Evolutionary conservation across 2,329 filamentous ascomycete species (phyloP).

Genomic region (Diaporthe sp.): DNA sequence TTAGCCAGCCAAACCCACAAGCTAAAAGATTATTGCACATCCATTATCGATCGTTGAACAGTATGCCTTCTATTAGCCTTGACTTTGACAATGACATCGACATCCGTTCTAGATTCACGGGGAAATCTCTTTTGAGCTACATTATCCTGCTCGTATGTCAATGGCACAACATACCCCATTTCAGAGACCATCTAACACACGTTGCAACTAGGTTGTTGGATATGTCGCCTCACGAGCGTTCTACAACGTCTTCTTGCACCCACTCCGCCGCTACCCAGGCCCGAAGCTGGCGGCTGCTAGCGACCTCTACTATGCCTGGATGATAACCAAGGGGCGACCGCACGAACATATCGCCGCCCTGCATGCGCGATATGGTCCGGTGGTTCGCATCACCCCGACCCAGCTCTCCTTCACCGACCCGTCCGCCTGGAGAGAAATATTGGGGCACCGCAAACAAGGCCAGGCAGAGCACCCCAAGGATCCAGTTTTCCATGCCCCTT

Average conservation of each 20-base stretch:
- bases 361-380: background rate
- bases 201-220: background rate
- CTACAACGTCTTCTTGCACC: slow-evolving; percentile 33
- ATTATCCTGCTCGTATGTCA: background rate
- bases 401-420: slow-evolving; percentile 3
- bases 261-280: slow-evolving; percentile 29
- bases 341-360: background rate
- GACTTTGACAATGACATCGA: background rate
- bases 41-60: background rate
- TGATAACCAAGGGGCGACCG: background rate
- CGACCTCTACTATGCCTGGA: background rate
- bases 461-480: slow-evolving; percentile 6
- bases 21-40: too few species aligned
- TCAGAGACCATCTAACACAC: background rate
- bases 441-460: slow-evolving; percentile 15
- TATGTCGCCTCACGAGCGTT: background rate
- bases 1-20: background rate
- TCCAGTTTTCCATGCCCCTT: background rate
- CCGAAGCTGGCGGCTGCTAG: background rate
- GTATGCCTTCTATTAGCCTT: background rate
- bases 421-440: slow-evolving; percentile 18
- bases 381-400: slow-evolving; percentile 4
- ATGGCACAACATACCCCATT: background rate
- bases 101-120: background rate
- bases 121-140: background rate